Base-by-base conservation (phyloP, 345 rosid species). In the Bruguiera sexangula region DNA sequence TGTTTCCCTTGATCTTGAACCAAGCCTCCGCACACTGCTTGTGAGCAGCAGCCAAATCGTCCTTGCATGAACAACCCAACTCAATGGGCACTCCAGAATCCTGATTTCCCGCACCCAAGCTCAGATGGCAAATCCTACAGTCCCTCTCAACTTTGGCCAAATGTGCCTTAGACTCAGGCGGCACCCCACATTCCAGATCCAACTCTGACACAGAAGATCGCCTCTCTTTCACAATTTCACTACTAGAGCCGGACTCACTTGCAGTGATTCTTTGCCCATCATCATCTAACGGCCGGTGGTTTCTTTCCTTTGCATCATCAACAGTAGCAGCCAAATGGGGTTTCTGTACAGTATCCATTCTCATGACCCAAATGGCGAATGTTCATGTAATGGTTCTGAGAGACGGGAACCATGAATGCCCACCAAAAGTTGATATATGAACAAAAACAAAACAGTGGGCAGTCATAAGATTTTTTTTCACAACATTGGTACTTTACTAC, bases 361-460 rank as follows among this genome's bases (percentile, higher is more conserved):
- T 71, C 22, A 59, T 62, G 70, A 83, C 74, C 80, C 77, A 52
- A 78, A 72, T 24, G 68, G 63, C 20, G 72, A 81, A 75, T 80
- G 88, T 81, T 89, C 89, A 85, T 89, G 87, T 79, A 83, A 74
- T 50, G 56, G 69, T 43, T 73, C 48, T 31, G 48, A 13, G 21
- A 62, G 58, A 65, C 32, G 65, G 62, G 59, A 69, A 67, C 76
- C 82, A 89, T 80, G 77, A 82, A 84, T 78, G 81, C 63, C 66
- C 54, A 11, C 67, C 63, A 73, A 20, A 68, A 48, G 53, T 60
- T 32, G 48, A 66, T 53, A 18, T 2, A 31, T 4, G 50, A 51
- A 54, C 46, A 29, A 64, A 58, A 46, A 59, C 0, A 60, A 34
- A 54, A 32, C 18, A 6, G 63, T 52, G 56, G 20, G 36, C 61